phyloP scores from a whole-genome alignment of 2,329 filamentous ascomycete species.

The Chrysoporthe cubensis region DNA sequence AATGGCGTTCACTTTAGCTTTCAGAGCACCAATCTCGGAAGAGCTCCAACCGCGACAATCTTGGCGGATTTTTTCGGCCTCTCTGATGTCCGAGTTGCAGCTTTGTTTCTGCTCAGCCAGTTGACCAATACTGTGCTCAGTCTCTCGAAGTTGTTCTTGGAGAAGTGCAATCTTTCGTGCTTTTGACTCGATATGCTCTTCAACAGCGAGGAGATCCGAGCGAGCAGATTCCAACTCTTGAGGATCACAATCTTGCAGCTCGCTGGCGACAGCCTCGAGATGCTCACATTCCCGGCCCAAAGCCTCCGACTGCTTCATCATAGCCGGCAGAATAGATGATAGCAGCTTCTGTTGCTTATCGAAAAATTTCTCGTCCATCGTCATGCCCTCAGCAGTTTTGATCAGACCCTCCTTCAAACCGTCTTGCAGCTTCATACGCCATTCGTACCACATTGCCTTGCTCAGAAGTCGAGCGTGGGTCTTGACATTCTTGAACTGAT shows the following conservation, averaged over 20 bases:
- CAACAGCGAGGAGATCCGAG: constrained; percentile 65
- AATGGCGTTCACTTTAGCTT: constrained; percentile 68
- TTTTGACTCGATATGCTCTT: constrained; percentile 72
- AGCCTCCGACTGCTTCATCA: constrained; percentile 63
- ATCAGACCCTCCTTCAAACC: constrained; percentile 81
- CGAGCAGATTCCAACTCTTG: constrained; percentile 76
- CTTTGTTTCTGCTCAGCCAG: constrained; percentile 69
- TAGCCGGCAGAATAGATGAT: constrained; percentile 65
- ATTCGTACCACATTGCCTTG: constrained; percentile 98
- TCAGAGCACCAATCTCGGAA: constrained; percentile 77
- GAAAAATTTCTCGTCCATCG: constrained; percentile 70
- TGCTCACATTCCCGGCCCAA: constrained; percentile 68
- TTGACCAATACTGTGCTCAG: constrained; percentile 65
- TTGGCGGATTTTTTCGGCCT: constrained; percentile 82
- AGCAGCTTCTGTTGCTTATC: constrained; percentile 71
- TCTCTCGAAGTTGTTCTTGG: constrained; percentile 67
- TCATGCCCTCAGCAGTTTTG: constrained; percentile 77
- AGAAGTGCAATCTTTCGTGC: constrained; percentile 69
- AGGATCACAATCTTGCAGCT: constrained; percentile 79
- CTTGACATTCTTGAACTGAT: constrained; percentile 97
- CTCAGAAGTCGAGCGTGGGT: constrained; percentile 86
- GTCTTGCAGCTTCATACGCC: constrained; percentile 85
- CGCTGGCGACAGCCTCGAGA: constrained; percentile 72
- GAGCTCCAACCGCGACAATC: constrained; percentile 89
- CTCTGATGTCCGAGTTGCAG: constrained; percentile 74